These are phyloP conservation scores for Ophiostoma tasmaniense DNA, from an alignment of 2,329 filamentous ascomycete species.

Conservation along the genomic window DNA sequence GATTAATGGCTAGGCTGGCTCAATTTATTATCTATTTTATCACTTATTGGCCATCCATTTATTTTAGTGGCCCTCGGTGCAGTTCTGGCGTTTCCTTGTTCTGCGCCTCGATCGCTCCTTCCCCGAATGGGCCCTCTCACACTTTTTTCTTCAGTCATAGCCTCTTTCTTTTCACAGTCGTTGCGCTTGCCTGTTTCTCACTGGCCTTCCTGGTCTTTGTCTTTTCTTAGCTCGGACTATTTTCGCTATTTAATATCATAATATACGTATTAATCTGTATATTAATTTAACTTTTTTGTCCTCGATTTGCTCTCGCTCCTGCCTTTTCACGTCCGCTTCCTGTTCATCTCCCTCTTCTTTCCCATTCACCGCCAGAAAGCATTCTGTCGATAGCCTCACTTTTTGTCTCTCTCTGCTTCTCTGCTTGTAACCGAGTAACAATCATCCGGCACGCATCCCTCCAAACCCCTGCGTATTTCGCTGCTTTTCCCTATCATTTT, in stretches of 20 bases:
- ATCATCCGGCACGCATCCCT: not conserved
- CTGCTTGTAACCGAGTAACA: not conserved
- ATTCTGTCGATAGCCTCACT: not conserved
- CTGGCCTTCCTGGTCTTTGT: not conserved
- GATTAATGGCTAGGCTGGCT: not conserved
- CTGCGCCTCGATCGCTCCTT: not conserved
- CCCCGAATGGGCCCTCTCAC: not conserved
- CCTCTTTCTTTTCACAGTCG: not conserved
- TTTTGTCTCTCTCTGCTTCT: not conserved
- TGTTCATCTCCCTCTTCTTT: not conserved
- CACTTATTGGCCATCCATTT: not conserved
- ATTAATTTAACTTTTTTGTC: not conserved
- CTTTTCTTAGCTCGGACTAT: not conserved
- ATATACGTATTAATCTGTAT: not conserved
- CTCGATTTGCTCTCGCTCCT: not conserved
- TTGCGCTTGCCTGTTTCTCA: not conserved
- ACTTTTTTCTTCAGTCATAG: not conserved
- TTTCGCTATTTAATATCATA: not conserved
- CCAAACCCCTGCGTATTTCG: not conserved
- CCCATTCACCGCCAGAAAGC: conserved; percentile 9
- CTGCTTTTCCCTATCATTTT: conserved; percentile 5
- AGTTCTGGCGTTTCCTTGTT: conserved; percentile 6
- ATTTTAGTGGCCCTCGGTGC: not conserved
- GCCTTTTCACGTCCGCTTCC: not conserved
- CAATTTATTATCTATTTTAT: not conserved